A percentile compares a stretch with the other conserved stretches of the same genome.
Conservation (phyloP, 2,329 filamentous ascomycete genomes). For the Colletotrichum chrysophilum region DNA sequence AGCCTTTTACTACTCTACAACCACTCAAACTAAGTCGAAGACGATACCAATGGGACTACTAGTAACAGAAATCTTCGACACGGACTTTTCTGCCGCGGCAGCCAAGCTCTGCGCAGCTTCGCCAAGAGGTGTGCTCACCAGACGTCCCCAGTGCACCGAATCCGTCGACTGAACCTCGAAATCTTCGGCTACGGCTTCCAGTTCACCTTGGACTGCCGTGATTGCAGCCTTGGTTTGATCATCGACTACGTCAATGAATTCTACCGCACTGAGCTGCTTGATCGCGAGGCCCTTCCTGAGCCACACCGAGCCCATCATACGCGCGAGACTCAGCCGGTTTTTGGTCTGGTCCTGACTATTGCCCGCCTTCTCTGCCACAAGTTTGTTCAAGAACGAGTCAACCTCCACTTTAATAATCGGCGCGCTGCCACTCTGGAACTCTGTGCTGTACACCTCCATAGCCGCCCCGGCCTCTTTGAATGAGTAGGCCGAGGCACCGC, state of each 20-base stretch:
- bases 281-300: background rate
- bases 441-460: background rate
- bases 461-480: background rate
- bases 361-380: background rate
- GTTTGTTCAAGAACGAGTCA: background rate
- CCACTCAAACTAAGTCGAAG: background rate
- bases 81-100: background rate
- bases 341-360: background rate
- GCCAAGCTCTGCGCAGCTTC: background rate
- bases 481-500: background rate
- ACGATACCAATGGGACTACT: background rate
- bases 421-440: background rate
- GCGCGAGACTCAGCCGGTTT: background rate
- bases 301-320: background rate
- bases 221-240: background rate
- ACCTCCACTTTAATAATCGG: background rate
- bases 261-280: background rate
- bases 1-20: too few species aligned
- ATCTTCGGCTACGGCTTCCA: background rate
- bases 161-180: background rate
- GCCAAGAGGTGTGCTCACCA: background rate
- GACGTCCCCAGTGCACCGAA: background rate
- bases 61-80: background rate
- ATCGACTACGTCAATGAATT: background rate
- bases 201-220: background rate